Base-by-base conservation (phyloP, 495 filamentous ascomycete genomes). In the Penicillium simplicissimum region DNA sequence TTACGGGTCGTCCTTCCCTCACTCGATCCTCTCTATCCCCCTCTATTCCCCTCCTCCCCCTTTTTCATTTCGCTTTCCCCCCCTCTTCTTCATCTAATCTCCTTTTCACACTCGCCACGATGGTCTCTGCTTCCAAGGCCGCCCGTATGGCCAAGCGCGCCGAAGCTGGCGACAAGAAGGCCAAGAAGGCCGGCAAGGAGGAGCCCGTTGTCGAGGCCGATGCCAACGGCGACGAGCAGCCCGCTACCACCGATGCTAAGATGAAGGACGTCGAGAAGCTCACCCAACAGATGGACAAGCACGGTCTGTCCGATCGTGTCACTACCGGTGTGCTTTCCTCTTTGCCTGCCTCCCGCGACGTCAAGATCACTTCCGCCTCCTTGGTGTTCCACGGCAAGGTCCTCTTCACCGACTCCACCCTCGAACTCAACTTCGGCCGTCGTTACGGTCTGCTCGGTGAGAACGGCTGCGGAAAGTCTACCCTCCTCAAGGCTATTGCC, bases 381-480 rank as follows among this genome's bases (percentile, higher is more conserved):
- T 81, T 99, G 56, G 92, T 96, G 60, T 99, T 99, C 85, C 95
- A 99, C 81, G 95, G 95, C 63, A 93, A 89, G 65, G 96, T 99
- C 64, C 87, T 99, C 56, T 88, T 99, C 75, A 92, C 86, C 67
- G 95, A 99, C 75, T 88, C 90, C 56, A 93, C 88, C 28, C 84
- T 99, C 69, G 95, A 99, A 76, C 83, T 99, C 67, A 96, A 91
- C 72, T 92, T 92, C 72, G 90, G 90, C 58, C 90, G 94, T 65
- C 87, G 95, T 55, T 99, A 99, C 74, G 95, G 95, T 72, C 80
- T 99, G 55, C 79, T 99, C 58, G 95, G 95, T 69, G 95, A 99
- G 84, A 99, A 99, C 87, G 95, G 95, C 54, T 99, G 95, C 71
- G 95, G 95, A 71, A 99, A 99, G 81, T 97, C 93, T 63, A 99